phyloP scores from a whole-genome alignment of 306 rosid genomes.

The Comarum palustre region DNA sequence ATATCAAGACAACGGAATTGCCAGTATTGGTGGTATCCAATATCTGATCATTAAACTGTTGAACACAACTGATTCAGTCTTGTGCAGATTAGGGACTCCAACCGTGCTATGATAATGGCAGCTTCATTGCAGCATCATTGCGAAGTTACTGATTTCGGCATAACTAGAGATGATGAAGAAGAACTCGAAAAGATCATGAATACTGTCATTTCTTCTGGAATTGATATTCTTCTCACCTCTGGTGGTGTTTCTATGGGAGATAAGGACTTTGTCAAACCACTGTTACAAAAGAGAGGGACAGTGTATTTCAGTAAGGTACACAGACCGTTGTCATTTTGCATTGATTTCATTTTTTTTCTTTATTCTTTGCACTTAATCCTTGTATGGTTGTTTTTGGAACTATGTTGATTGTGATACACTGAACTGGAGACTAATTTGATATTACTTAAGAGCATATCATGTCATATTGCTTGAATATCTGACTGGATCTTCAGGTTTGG shows the following conservation, averaged over 20 bases:
- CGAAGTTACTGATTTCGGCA: constrained; percentile 77
- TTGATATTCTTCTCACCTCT: constrained; percentile 79
- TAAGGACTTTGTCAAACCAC: constrained; percentile 82
- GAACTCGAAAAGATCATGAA: constrained; percentile 63
- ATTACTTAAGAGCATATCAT: constrained; percentile 13
- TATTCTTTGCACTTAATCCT: background rate
- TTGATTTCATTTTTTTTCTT: background rate
- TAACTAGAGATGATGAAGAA: constrained; percentile 72
- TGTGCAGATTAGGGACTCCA: constrained; percentile 91
- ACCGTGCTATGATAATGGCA: constrained; percentile 87
- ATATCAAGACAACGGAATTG: background rate
- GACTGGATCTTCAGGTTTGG: constrained; percentile 52
- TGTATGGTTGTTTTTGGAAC: constrained; percentile 19
- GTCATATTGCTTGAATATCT: constrained; percentile 15
- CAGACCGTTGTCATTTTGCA: constrained; percentile 14
- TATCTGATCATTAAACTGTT: background rate
- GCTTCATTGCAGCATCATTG: constrained; percentile 73
- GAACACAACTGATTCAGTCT: constrained; percentile 21
- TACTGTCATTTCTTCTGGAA: constrained; percentile 68
- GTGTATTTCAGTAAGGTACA: constrained; percentile 66
- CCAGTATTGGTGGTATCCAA: background rate
- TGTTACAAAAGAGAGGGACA: constrained; percentile 60
- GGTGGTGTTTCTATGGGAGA: constrained; percentile 99
- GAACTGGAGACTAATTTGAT: background rate
- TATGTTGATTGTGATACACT: background rate